phyloP scores from a whole-genome alignment of 441 rosid species.

The Hypseocharis bilobata region DNA sequence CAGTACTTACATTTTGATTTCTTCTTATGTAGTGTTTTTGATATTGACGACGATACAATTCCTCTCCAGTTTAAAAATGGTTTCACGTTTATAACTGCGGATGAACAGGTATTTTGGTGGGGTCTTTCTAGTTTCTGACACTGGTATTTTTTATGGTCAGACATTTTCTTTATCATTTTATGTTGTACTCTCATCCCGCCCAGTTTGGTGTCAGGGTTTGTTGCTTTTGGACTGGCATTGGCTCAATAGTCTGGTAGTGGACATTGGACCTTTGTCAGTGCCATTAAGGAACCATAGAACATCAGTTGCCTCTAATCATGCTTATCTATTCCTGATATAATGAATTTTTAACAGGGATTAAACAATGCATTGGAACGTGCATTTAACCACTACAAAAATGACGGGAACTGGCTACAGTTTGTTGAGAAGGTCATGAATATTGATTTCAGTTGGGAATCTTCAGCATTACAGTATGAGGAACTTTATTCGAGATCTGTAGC shows the following conservation, averaged over 20 bases:
- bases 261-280: no score
- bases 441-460: conserved; percentile 78
- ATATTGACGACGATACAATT: conserved; percentile 65
- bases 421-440: conserved; percentile 57
- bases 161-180: no score
- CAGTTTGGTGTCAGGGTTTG: no score
- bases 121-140: no score
- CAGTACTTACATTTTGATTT: conserved; percentile 12
- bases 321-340: not conserved
- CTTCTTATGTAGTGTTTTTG: conserved; percentile 52
- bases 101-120: conserved; percentile 54
- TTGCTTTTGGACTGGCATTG: no score
- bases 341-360: conserved; percentile 38
- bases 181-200: no score
- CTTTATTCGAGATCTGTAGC: conserved; percentile 59
- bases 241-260: no score
- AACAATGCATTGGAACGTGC: conserved; percentile 67
- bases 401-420: conserved; percentile 55
- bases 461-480: conserved; percentile 69
- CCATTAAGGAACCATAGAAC: no score
- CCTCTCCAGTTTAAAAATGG: conserved; percentile 64
- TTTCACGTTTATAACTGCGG: conserved; percentile 56
- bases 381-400: conserved; percentile 39
- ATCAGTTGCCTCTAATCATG: no score
- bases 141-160: no score